phyloP scores from a whole-genome alignment of 371 early-diverging fungal genomes.

The Dichotomocladium elegans region DNA sequence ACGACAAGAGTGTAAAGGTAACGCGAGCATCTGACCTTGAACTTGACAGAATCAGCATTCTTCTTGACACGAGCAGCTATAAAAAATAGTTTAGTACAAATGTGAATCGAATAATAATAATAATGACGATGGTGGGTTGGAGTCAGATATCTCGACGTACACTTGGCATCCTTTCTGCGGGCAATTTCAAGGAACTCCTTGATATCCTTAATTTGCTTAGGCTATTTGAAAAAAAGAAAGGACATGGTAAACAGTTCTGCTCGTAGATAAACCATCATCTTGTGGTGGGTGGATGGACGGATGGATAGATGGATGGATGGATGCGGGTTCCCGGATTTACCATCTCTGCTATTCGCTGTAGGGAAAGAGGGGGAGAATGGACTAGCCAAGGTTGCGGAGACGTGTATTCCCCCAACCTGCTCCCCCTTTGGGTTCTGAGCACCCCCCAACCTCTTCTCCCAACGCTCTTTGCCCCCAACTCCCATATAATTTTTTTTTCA shows the following conservation, averaged over 20 bases:
- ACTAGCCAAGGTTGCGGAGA: not conserved
- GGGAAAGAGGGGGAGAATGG: not conserved
- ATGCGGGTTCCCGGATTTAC: not conserved
- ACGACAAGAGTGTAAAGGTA: slow-evolving; percentile 98
- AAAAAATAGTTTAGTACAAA: not conserved
- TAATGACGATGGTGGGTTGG: no score
- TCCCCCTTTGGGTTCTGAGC: no score
- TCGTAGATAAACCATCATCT: not conserved
- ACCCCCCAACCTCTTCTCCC: no score
- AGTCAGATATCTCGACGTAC: slow-evolving; percentile 34
- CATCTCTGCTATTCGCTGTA: not conserved
- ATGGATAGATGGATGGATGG: not conserved
- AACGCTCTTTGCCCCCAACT: no score
- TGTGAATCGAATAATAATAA: slow-evolving; percentile 5
- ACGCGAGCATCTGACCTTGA: slow-evolving; percentile 98
- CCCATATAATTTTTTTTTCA: no score
- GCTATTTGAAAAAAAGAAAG: slow-evolving; percentile 51
- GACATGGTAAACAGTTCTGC: no score
- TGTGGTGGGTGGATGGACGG: not conserved
- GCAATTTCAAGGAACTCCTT: slow-evolving; percentile 96
- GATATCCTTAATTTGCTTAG: slow-evolving; percentile 96
- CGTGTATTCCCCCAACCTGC: no score
- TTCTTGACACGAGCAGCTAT: slow-evolving; percentile 94
- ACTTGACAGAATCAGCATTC: slow-evolving; percentile 93
- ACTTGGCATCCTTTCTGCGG: slow-evolving; percentile 93